phyloP scores from a whole-genome alignment of 2,329 filamentous ascomycete genomes.

The Metarhizium album region DNA sequence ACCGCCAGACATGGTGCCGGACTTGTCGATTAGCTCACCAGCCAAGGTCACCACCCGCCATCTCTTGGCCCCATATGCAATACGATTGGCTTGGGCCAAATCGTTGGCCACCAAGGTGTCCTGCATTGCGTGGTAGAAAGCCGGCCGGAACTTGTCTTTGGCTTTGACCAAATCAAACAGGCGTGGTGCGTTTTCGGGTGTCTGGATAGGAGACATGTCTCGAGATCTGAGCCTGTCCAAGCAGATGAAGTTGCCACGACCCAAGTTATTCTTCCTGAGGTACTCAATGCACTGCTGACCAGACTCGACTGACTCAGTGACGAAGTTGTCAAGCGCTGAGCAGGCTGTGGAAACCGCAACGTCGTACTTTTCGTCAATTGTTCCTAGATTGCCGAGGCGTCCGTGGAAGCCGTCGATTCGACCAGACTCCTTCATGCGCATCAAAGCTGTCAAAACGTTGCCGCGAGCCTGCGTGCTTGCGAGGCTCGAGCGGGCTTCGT shows the following conservation, averaged over 20 bases:
- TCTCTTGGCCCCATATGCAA: conserved; percentile 84
- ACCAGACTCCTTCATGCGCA: conserved; percentile 91
- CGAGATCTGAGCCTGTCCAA: conserved; percentile 75
- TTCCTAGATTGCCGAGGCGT: conserved; percentile 83
- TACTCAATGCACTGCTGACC: conserved; percentile 98
- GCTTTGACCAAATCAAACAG: conserved; percentile 87
- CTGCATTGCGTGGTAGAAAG: conserved; percentile 91
- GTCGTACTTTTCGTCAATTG: conserved; percentile 89
- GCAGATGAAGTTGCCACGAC: conserved; percentile 93
- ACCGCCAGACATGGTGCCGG: conserved; percentile 97
- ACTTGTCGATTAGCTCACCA: conserved; percentile 93
- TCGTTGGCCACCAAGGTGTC: conserved; percentile 91
- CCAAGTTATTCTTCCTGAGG: conserved; percentile 91
- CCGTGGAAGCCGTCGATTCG: conserved; percentile 97
- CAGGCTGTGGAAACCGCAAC: conserved; percentile 98
- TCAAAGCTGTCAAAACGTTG: conserved; percentile 81
- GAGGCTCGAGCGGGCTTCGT: conserved; percentile 85
- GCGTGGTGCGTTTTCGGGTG: conserved; percentile 83
- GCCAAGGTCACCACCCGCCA: conserved; percentile 96
- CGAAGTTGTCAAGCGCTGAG: conserved; percentile 83
- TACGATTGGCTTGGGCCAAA: conserved; percentile 90
- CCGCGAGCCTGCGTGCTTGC: conserved; percentile 86
- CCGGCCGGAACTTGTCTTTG: conserved; percentile 77
- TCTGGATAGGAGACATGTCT: conserved; percentile 70
- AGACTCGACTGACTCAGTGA: conserved; percentile 90